Percentiles rank a stretch among this genome's conserved stretches.
These are phyloP conservation scores for Solanum sitiens DNA, from an alignment of 257 asterid genomes.

Conservation along the genomic window DNA sequence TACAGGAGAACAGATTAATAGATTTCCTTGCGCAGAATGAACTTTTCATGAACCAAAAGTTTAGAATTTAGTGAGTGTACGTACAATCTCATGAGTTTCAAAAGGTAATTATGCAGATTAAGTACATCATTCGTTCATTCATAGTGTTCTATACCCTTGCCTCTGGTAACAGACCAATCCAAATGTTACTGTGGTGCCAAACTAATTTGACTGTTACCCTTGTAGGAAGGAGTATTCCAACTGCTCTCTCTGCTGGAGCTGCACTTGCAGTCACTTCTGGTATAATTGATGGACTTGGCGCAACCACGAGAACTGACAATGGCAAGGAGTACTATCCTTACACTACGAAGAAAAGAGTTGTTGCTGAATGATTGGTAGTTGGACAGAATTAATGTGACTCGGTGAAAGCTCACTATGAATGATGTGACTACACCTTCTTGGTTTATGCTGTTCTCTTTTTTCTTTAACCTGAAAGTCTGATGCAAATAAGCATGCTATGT, in stretches of 20 bases:
- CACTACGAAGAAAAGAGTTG: constrained; percentile 64
- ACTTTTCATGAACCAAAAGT: background rate
- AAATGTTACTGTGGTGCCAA: background rate
- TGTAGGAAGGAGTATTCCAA: constrained; percentile 65
- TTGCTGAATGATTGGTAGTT: constrained; percentile 17
- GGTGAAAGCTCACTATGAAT: background rate
- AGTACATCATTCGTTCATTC: background rate
- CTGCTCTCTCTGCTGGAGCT: constrained; percentile 77
- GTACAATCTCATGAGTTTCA: background rate
- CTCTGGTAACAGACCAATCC: background rate
- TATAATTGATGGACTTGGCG: constrained; percentile 60
- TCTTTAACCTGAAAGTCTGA: background rate
- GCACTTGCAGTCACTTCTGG: constrained; percentile 72
- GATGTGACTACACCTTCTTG: background rate
- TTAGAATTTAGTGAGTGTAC: background rate
- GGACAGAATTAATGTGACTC: background rate
- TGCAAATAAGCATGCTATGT: constrained; percentile 3
- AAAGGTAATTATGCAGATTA: background rate
- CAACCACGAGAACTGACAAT: constrained; percentile 56
- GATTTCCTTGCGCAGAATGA: background rate
- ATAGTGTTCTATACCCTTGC: background rate
- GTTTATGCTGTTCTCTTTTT: background rate
- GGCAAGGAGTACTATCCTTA: constrained; percentile 82
- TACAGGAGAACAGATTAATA: background rate
- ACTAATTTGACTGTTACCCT: background rate